Evolutionary conservation across 1,284 basidiomycete genomes (phyloP), one percentile per base, ranked within the genome.

Genomic region (Puccinia horiana): DNA sequence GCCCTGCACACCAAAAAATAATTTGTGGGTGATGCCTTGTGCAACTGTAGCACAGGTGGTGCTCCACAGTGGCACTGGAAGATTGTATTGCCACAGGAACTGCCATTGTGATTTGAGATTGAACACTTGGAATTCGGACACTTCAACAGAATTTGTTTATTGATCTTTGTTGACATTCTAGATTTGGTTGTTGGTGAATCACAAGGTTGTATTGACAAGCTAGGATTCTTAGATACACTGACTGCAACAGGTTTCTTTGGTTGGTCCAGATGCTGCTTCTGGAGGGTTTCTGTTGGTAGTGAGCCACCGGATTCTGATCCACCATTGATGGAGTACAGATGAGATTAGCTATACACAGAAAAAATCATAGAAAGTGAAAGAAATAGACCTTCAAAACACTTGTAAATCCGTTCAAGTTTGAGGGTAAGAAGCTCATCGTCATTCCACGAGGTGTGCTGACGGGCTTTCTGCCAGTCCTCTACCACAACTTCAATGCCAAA

Each of bases 11-110:
- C n/a, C n/a, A n/a, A n/a, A n/a, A n/a, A n/a, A n/a, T n/a, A n/a
- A n/a, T n/a, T n/a, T n/a, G n/a, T n/a, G n/a, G n/a, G n/a, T n/a
- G n/a, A n/a, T n/a, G n/a, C n/a, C n/a, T n/a, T n/a, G n/a, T n/a
- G n/a, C n/a, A n/a, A n/a, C n/a, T n/a, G 20, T 42, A 47, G 18
- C 42, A 76, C 61, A 8, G 56, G 56, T 42, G 63, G n/a, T 37
- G 73, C 49, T 26, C 73, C 73, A 75, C 73, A 75, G 32, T 75
- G 73, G 56, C 73, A 75, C n/a, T 23, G 35, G 73, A 75, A 56
- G 16, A 75, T 56, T 12, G 18, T 75, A 20, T 37, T 47, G 18
- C 12, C 18, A 23, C 6, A 8, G 3, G 37, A n/a, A 67, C 8
- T 32, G 18, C 61, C 61, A 63, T 63, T 32, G 16, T 16, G n/a